Base-by-base conservation (phyloP, 176 grass and related monocot genomes). In the Echinochloa phyllopogon region DNA sequence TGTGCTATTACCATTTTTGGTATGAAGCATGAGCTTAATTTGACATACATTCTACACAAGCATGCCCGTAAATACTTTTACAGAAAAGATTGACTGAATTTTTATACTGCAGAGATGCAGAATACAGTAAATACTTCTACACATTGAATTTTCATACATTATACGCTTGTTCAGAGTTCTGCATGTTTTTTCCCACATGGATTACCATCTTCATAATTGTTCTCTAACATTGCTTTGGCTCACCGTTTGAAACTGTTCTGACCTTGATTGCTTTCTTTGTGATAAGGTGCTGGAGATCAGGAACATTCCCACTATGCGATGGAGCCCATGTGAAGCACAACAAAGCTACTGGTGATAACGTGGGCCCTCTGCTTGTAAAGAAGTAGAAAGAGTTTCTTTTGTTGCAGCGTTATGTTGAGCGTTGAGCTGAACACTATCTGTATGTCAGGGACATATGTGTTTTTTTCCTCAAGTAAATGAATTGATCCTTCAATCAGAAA, bases 251-350 rank as follows among this genome's bases (percentile, higher is more conserved):
- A 44, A 33, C 53, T 70, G 9, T 41, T 17, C 18, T 72, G 74
- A 66, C 15, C 17, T 65, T 43, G 29, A 51, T 62, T 79, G 6
- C 10, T 84, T 51, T 83, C 4, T 74, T 86, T 37, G 33, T 40
- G 25, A 41, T 51, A 87, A 97, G 96, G 59, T 98, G 93, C 76
- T 98, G 93, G 96, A 98, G 93, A 76, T 98, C 93, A 37, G 93
- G 89, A 25, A 95, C 96, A 78, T 98, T 98, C 70, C 93, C 96
- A 38, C 89, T 98, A 37, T 98, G 96, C 25, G 96, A 98, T 51
- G 96, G 96, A 79, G 40, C 85, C 74, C 96, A 98, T 84, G 89
- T 86, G 80, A 95, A 94, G 93, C 96, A 98, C 93, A 98, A 98
- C 83, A 95, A 98, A 82, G 91, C 87, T 29, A 98, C 93, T 24